phyloP scores from a whole-genome alignment of 139 green algal species.

The Tetradesmus obliquus region DNA sequence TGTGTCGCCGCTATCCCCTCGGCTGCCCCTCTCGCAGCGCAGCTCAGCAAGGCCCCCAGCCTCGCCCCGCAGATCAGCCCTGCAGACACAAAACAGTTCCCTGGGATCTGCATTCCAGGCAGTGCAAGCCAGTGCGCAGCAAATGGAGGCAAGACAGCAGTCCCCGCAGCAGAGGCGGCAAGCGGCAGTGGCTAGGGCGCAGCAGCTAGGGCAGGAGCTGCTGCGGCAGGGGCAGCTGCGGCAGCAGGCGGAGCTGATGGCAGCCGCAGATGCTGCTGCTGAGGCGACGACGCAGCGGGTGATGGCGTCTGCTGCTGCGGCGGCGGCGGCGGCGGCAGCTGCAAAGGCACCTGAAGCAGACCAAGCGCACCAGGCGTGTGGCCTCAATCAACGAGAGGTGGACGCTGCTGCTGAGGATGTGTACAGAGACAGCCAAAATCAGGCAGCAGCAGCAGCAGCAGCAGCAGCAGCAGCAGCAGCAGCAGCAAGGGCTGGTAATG shows the following conservation, averaged over 20 bases:
- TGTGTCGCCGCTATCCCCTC: background rate
- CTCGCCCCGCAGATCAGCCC: background rate
- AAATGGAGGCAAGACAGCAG: background rate
- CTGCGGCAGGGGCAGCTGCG: background rate
- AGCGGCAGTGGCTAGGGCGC: background rate
- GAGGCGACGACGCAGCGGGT: background rate
- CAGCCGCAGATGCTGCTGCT: background rate
- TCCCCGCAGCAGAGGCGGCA: background rate
- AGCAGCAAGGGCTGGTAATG: background rate
- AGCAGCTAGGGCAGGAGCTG: slow-evolving; percentile 8
- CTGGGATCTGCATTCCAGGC: background rate
- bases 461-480: background rate
- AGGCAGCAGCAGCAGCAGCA: background rate
- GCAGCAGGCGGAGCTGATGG: background rate
- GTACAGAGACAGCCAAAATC: background rate
- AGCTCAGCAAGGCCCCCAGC: background rate
- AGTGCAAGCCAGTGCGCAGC: background rate
- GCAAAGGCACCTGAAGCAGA: background rate
- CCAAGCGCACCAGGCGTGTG: no score
- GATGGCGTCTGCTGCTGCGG: background rate
- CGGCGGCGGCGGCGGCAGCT: background rate
- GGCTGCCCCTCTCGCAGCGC: background rate
- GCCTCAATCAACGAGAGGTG: no score
- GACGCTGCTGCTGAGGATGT: background rate
- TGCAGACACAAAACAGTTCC: background rate